A percentile compares a stretch with the other conserved stretches of the same genome.
These are phyloP conservation scores for Silene coronaria DNA, from an alignment of 179 eudicot genomes.

Conservation along the genomic window DNA sequence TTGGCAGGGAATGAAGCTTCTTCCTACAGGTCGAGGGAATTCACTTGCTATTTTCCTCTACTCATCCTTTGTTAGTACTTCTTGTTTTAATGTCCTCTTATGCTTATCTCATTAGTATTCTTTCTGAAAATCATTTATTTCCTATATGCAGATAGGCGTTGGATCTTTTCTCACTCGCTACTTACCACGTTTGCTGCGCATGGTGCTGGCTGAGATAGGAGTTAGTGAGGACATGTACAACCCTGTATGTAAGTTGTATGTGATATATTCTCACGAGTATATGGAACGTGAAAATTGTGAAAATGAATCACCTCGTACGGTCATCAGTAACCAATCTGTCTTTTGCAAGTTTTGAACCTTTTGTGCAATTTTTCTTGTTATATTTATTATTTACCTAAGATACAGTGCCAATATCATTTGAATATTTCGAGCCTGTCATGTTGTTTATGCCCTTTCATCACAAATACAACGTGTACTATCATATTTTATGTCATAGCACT, in stretches of 20 bases:
- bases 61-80: conserved; percentile 61
- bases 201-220: conserved; percentile 63
- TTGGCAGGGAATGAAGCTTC: conserved; percentile 96
- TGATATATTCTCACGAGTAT: conserved; percentile 17
- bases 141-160: conserved; percentile 60
- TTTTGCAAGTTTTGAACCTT: not conserved
- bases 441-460: not conserved
- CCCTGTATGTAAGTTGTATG: conserved; percentile 95
- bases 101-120: conserved; percentile 7
- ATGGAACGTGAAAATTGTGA: not conserved
- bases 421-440: not conserved
- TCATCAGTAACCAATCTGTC: not conserved
- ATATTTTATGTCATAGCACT: not conserved
- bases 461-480: not conserved
- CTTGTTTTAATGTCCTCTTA: conserved; percentile 17
- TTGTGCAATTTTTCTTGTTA: not conserved
- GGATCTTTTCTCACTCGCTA: conserved; percentile 74
- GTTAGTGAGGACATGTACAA: conserved; percentile 77
- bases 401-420: not conserved
- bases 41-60: conserved; percentile 65
- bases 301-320: not conserved
- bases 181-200: conserved; percentile 55
- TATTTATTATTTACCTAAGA: not conserved
- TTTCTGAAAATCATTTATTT: conserved; percentile 1
- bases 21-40: conserved; percentile 83